A percentile compares a stretch with the other conserved stretches of the same genome.
Evolutionary conservation across 495 filamentous ascomycete species (phyloP).

Genomic region (Beverwykella pulmonaria): DNA sequence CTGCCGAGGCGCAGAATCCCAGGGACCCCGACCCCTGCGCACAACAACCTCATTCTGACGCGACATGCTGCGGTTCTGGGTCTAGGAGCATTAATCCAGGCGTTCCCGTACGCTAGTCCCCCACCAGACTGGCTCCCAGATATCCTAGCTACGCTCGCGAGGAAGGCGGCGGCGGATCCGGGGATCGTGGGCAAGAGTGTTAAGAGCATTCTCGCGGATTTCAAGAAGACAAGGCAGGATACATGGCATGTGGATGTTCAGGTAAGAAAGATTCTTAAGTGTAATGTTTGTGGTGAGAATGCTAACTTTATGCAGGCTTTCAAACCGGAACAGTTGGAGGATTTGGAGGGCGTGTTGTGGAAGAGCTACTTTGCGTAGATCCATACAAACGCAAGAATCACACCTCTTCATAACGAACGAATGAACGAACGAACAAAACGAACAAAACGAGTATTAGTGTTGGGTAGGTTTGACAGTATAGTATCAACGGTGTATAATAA

Average conservation of each 20-base stretch:
- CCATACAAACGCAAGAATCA: neutral
- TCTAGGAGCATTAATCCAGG: slow-evolving; percentile 86
- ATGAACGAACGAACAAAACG: neutral
- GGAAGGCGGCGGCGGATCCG: slow-evolving; percentile 80
- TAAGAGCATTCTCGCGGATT: slow-evolving; percentile 93
- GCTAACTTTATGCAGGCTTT: slow-evolving; percentile 67
- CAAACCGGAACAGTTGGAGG: slow-evolving; percentile 86
- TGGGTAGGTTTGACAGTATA: neutral
- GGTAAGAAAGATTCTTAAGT: slow-evolving; percentile 56
- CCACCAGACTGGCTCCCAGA: slow-evolving; percentile 94
- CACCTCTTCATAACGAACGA: neutral
- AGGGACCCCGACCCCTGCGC: slow-evolving; percentile 77
- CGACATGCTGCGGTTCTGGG: slow-evolving; percentile 93
- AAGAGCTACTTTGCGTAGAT: slow-evolving; percentile 96
- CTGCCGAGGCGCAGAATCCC: slow-evolving; percentile 69
- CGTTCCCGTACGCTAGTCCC: slow-evolving; percentile 95
- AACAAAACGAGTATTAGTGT: neutral
- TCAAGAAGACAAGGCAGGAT: slow-evolving; percentile 99
- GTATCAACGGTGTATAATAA: neutral
- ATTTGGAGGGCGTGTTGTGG: slow-evolving; percentile 95
- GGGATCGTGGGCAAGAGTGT: slow-evolving; percentile 96
- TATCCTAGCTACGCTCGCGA: slow-evolving; percentile 82
- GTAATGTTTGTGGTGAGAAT: slow-evolving; percentile 41
- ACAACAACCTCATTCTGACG: slow-evolving; percentile 73
- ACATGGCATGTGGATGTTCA: slow-evolving; percentile 98